Evolutionary conservation across 2,329 filamentous ascomycete genomes (phyloP).

Genomic region (Microsporum ferrugineum): DNA sequence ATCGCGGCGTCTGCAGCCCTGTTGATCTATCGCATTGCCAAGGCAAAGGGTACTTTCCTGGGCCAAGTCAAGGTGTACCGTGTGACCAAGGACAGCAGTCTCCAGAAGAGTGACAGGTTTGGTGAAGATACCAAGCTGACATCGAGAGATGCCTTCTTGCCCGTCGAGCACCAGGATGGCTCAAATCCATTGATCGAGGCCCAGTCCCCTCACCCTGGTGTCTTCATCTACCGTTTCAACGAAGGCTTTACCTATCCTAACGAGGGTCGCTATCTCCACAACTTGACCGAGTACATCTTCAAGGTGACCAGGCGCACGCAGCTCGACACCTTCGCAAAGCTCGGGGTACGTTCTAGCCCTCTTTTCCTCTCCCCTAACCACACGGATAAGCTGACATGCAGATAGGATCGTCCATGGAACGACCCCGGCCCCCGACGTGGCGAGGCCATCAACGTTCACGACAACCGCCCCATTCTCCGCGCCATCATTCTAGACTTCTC

Average conservation of each 20-base stretch:
- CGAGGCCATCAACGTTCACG: constrained; percentile 11
- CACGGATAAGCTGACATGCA: background rate
- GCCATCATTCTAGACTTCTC: constrained; percentile 48
- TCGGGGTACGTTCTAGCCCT: constrained; percentile 9
- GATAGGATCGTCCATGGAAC: constrained; percentile 44
- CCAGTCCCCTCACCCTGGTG: constrained; percentile 41
- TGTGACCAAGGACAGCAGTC: constrained; percentile 13
- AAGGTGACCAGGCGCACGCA: constrained; percentile 38
- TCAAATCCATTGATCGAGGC: constrained; percentile 40
- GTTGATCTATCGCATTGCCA: constrained; percentile 38
- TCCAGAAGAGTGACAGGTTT: constrained; percentile 9
- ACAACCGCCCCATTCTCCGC: constrained; percentile 37
- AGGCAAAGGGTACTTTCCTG: constrained; percentile 40
- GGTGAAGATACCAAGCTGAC: constrained; percentile 13
- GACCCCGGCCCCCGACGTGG: constrained; percentile 34
- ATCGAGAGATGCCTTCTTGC: constrained; percentile 36
- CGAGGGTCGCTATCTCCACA: constrained; percentile 41
- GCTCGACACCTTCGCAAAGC: constrained; percentile 20
- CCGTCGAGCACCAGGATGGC: constrained; percentile 41
- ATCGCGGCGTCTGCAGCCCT: constrained; percentile 35
- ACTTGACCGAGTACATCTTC: constrained; percentile 39
- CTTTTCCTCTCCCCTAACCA: background rate
- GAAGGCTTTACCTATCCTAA: constrained; percentile 50
- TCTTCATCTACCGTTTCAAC: constrained; percentile 46
- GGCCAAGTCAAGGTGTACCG: constrained; percentile 22